Evolutionary conservation across 169 alveolate genomes (phyloP), one percentile per base, ranked within the genome.

Genomic region (Eimeria acervulina): DNA sequence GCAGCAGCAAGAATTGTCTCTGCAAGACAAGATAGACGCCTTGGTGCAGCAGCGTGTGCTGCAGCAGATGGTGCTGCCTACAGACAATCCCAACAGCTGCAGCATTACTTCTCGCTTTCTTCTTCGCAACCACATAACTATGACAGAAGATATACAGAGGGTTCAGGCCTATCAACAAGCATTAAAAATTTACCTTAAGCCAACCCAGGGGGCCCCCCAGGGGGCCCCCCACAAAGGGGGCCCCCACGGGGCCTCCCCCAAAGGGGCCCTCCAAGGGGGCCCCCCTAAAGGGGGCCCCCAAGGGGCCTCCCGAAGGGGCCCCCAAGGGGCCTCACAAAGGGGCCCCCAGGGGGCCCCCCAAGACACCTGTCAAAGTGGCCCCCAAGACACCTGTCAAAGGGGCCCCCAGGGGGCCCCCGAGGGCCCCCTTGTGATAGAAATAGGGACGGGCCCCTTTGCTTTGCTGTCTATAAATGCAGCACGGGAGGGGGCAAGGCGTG

Each of bases 381-480:
- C 55, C 55, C 12, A 47, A 5, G 55, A 12, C 19, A 12, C 19
- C 55, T 12, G 19, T 12, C 55, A 5, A n/a, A n/a, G n/a, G n/a
- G n/a, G 12, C 55, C 55, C 55, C 55, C 5, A 47, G 12, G 55
- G 55, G 55, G 55, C 55, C 55, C 55, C 55, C 12, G 90, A 38
- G 74, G 95, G 80, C 28, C 81, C 78, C 33, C 89, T 55, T 26
- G 95, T 95, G 17, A 61, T 95, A 6, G 96, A 95, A 38, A 85
- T 95, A 15, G 96, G 96, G 26, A 95, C 96, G 40, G 96, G 96
- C 8, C 96, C 96, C 47, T 95, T 66, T 23, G 96, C 93, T 6
- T 74, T 95, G 36, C 78, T 84, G 21, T 94, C 96, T 12, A n/a
- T 95, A 19, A 95, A 95, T 52, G 96, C 96, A 8, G 95, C 96